Base-by-base conservation (phyloP, 768 basidiomycete genomes). In the Phlebiopsis flavidoalba region DNA sequence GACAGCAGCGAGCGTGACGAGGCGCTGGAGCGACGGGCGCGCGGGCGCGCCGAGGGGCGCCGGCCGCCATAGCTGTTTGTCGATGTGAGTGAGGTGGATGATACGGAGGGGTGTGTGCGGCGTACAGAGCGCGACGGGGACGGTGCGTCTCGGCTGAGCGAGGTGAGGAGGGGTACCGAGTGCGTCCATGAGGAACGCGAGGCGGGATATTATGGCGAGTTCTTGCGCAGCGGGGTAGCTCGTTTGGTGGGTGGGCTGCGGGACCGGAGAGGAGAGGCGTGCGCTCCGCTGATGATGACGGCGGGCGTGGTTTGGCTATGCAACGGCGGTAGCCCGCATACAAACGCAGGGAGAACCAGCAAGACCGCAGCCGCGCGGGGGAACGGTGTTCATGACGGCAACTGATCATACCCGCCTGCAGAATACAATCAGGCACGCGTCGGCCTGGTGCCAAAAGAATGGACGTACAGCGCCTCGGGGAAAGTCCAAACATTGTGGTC, bases 221-320 rank as follows among this genome's bases (percentile, higher is more conserved):
- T 59, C 58, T 24, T 59, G 58, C 6, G 58, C 15, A 19, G 35
- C 31, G n/a, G n/a, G n/a, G n/a, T n/a, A 8, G 58, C 33, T n/a
- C 35, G 10, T 12, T 19, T 19, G 21, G 22, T 24, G 43, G 43
- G 12, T 19, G 15, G 5, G 10, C 1, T 31, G 2, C 26, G 6
- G 6, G 26, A 31, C 26, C 26, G 6, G 26, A 6, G 26, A 31
- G 26, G 6, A 31, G 26, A 31, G 26, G 37, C 8, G 43, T 31
- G 43, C 24, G 36, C 2, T 36, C 17, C 22, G 5, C 21, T 6
- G 6, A 31, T 31, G 26, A n/a, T 31, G 6, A 6, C 26, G 17
- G 36, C 53, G 5, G 12, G 8, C 3, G 31, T 19, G 53, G 53
- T 36, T 53, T 17, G 19, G 21, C 17, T 11, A 15, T 36, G 36